phyloP scores from a whole-genome alignment of 768 basidiomycete species.

The Phaeotremella fagi region DNA sequence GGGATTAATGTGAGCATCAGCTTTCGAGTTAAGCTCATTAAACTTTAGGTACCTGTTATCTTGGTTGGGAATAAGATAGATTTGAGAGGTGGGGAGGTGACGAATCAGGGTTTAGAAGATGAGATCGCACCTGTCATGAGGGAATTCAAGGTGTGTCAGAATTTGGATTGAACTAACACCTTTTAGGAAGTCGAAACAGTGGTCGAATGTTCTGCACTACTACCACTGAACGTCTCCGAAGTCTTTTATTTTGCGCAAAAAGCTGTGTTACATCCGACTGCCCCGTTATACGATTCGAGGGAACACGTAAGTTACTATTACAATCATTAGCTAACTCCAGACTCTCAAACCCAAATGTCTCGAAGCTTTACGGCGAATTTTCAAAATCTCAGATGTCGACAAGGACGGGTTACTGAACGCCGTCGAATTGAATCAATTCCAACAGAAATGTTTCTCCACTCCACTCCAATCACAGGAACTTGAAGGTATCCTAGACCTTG shows the following conservation, averaged over 20 bases:
- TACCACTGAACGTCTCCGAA: slow-evolving; percentile 87
- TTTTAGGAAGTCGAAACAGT: slow-evolving; percentile 94
- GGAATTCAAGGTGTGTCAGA: slow-evolving; percentile 77
- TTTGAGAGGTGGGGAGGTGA: slow-evolving; percentile 83
- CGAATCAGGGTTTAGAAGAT: slow-evolving; percentile 87
- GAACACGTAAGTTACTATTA: slow-evolving; percentile 67
- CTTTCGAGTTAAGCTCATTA: no score
- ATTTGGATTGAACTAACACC: background rate
- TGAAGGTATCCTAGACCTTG: slow-evolving; percentile 92
- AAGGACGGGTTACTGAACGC: slow-evolving; percentile 90
- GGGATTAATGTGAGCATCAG: slow-evolving; percentile 76
- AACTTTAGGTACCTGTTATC: slow-evolving; percentile 84
- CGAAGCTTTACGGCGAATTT: slow-evolving; percentile 83
- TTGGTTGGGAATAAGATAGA: slow-evolving; percentile 99
- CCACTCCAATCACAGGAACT: slow-evolving; percentile 88
- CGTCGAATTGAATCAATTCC: slow-evolving; percentile 91
- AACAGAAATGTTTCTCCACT: slow-evolving; percentile 94
- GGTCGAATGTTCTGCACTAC: slow-evolving; percentile 83
- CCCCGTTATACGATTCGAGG: slow-evolving; percentile 91
- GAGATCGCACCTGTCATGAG: slow-evolving; percentile 97
- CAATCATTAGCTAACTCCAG: slow-evolving; percentile 50
- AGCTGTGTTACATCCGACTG: slow-evolving; percentile 92
- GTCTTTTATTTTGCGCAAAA: slow-evolving; percentile 99
- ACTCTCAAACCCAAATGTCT: slow-evolving; percentile 87
- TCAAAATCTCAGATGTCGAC: slow-evolving; percentile 90